A percentile compares a stretch with the other conserved stretches of the same genome.
Conservation (phyloP, 163 green algal genomes). For the Smithsoniella earleae region DNA sequence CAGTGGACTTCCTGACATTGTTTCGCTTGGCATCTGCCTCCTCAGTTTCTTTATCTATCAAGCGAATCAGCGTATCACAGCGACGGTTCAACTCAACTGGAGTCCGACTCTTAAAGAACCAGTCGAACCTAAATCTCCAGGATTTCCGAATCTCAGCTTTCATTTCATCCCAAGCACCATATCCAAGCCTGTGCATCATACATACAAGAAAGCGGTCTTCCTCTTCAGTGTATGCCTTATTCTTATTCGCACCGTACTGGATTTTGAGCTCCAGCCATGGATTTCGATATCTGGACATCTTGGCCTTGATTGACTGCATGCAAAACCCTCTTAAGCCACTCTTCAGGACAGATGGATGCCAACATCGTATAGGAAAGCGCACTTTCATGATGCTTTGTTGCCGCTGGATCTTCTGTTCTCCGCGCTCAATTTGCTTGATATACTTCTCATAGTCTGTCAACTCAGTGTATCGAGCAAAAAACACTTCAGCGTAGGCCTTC, state of each 20-base stretch:
- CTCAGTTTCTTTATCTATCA: slow-evolving; percentile 93
- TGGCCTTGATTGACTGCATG: slow-evolving; percentile 74
- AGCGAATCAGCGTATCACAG: slow-evolving; percentile 89
- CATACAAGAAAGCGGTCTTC: slow-evolving; percentile 98
- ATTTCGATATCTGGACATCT: slow-evolving; percentile 92
- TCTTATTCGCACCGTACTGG: slow-evolving; percentile 89
- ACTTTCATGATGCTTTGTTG: slow-evolving; percentile 73
- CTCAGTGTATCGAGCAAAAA: slow-evolving; percentile 84
- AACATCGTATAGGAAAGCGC: background rate
- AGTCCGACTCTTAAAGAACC: slow-evolving; percentile 97
- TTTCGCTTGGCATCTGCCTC: slow-evolving; percentile 39
- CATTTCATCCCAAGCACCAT: slow-evolving; percentile 94
- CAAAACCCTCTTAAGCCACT: no score
- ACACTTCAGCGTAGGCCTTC: slow-evolving; percentile 57
- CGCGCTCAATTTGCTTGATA: slow-evolving; percentile 86
- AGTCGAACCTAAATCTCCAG: slow-evolving; percentile 98
- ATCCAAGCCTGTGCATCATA: slow-evolving; percentile 92
- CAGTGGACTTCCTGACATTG: background rate
- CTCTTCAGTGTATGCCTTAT: slow-evolving; percentile 97
- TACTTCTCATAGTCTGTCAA: slow-evolving; percentile 86
- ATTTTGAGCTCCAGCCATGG: slow-evolving; percentile 86
- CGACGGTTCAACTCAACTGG: slow-evolving; percentile 58
- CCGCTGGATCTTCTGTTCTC: slow-evolving; percentile 90
- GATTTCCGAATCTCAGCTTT: slow-evolving; percentile 86
- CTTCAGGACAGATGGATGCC: no score